Conservation (phyloP, 768 basidiomycete genomes). For the Trametes cingulata region DNA sequence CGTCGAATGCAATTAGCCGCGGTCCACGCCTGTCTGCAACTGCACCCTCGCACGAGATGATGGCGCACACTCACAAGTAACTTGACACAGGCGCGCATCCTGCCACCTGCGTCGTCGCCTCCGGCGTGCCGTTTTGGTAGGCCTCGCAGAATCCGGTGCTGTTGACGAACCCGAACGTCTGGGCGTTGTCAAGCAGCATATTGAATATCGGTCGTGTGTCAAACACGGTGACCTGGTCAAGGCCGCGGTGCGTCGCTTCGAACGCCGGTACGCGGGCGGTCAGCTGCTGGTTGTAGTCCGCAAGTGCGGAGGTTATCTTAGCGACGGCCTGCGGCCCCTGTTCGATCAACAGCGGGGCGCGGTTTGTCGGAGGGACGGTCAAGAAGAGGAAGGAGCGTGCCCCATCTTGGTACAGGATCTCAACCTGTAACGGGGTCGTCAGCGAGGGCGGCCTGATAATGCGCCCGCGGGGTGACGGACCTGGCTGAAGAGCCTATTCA, state of each 20-base stretch:
- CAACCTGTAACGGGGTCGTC: slow-evolving; percentile 37
- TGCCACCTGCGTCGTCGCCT: slow-evolving; percentile 51
- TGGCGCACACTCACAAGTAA: slow-evolving; percentile 53
- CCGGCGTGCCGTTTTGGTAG: slow-evolving; percentile 59
- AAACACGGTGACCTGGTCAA: slow-evolving; percentile 50
- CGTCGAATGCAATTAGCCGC: not conserved
- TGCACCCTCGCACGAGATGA: not conserved
- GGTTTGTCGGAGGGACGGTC: slow-evolving; percentile 41
- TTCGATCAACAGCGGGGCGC: slow-evolving; percentile 40
- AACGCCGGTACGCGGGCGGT: slow-evolving; percentile 40
- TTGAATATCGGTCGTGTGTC: slow-evolving; percentile 63
- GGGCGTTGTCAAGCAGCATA: slow-evolving; percentile 51
- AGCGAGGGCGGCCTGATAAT: slow-evolving; percentile 30
- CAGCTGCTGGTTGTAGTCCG: slow-evolving; percentile 54
- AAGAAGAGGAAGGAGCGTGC: slow-evolving; percentile 39
- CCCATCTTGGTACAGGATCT: slow-evolving; percentile 48
- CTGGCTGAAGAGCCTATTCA: slow-evolving; percentile 37
- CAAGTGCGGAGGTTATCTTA: slow-evolving; percentile 38
- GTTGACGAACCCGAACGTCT: slow-evolving; percentile 58
- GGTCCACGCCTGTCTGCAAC: not conserved
- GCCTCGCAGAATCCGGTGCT: slow-evolving; percentile 58
- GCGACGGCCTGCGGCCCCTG: slow-evolving; percentile 35
- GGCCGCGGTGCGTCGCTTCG: slow-evolving; percentile 40
- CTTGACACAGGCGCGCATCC: slow-evolving; percentile 64
- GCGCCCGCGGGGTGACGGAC: slow-evolving; percentile 31